Percentiles rank a stretch among this genome's conserved stretches.
These are phyloP conservation scores for Eragrostis nindensis DNA, from an alignment of 176 grass and related monocot species.

Conservation along the genomic window DNA sequence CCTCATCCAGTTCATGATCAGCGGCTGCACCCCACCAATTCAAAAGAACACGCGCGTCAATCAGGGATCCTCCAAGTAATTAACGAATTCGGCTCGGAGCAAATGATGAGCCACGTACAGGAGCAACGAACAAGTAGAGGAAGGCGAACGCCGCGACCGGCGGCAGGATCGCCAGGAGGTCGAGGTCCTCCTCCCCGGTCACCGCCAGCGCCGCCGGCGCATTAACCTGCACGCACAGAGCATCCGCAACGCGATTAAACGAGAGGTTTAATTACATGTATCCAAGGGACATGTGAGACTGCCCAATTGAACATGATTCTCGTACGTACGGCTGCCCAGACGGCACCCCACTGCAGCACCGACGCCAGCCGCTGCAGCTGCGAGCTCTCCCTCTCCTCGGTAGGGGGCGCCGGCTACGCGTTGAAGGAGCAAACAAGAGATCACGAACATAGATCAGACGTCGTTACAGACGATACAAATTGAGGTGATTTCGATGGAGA, in stretches of 20 bases:
- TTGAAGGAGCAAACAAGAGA: slow-evolving; percentile 3
- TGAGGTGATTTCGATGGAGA: neutral
- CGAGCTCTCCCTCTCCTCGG: slow-evolving; percentile 27
- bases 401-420: neutral
- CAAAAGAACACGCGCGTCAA: neutral
- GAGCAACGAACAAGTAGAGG: slow-evolving; percentile 68
- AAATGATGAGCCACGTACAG: slow-evolving; percentile 46
- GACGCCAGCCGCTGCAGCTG: slow-evolving; percentile 54
- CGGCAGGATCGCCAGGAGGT: slow-evolving; percentile 68
- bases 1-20: slow-evolving; percentile 92
- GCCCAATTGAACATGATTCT: neutral
- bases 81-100: neutral
- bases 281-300: neutral
- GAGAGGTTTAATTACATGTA: no score
- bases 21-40: slow-evolving; percentile 57
- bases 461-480: neutral
- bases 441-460: neutral
- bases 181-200: slow-evolving; percentile 76
- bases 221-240: slow-evolving; percentile 51
- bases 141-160: slow-evolving; percentile 56
- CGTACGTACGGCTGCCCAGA: slow-evolving; percentile 64
- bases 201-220: slow-evolving; percentile 71
- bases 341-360: slow-evolving; percentile 58
- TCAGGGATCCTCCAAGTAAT: neutral
- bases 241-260: neutral